These are phyloP conservation scores for Calendula officinalis DNA, from an alignment of 129 eudicot genomes.

Conservation along the genomic window DNA sequence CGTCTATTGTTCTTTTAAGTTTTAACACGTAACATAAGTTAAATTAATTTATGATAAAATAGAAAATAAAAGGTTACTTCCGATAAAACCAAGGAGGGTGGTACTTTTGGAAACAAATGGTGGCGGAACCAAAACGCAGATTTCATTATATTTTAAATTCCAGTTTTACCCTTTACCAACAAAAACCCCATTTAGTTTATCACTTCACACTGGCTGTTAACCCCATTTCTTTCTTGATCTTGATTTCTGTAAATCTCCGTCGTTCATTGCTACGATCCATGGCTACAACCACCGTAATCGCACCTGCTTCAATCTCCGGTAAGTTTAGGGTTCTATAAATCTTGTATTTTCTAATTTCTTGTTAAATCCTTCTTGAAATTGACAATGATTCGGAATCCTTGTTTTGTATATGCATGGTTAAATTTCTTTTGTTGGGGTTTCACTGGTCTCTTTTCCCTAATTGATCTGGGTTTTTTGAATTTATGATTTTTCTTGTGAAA, in stretches of 20 bases:
- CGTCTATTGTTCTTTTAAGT: too few species aligned
- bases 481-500: too few species aligned
- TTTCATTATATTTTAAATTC: slow-evolving; percentile 1
- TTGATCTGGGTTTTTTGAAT: too few species aligned
- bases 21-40: too few species aligned
- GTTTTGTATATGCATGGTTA: too few species aligned
- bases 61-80: background rate
- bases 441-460: too few species aligned
- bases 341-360: background rate
- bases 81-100: slow-evolving; percentile 34
- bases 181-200: slow-evolving; percentile 4
- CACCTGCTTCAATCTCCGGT: slow-evolving; percentile 59
- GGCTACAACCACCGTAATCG: slow-evolving; percentile 39
- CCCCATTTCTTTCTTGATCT: slow-evolving; percentile 21
- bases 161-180: slow-evolving; percentile 17
- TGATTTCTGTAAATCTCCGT: too few species aligned
- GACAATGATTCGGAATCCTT: too few species aligned
- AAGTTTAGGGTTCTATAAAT: background rate
- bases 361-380: too few species aligned
- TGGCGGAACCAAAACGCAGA: slow-evolving; percentile 16
- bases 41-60: too few species aligned
- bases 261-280: slow-evolving; percentile 25
- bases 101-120: slow-evolving; percentile 15
- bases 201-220: slow-evolving; percentile 10
- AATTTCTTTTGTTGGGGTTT: too few species aligned